Evolutionary conservation across 2,329 filamentous ascomycete species (phyloP), one percentile per base, ranked within the genome.

Genomic region (Monosporascus sp.): DNA sequence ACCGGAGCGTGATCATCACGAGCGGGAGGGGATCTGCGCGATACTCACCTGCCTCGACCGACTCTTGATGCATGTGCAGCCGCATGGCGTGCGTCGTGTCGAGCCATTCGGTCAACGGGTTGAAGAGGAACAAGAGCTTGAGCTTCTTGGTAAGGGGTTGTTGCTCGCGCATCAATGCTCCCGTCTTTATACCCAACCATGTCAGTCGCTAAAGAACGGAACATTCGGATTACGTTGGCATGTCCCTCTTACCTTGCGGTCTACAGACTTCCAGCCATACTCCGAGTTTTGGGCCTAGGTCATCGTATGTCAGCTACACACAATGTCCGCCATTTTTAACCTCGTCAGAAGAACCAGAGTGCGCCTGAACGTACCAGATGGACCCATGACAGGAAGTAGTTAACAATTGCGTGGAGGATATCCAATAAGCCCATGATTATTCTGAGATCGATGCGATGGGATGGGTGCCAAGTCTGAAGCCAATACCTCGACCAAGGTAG

Each of bases 41-140:
- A 22, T 25, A 51, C 60, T 39, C 52, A 66, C 70, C 68, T 50
- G 53, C 59, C 50, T 60, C 54, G 15, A 70, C 31, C 3, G 65
- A 70, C 56, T 67, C 66, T 24, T 70, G 61, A 49, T 73, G 70
- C 31, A 72, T 65, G 48, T 66, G 68, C 17, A 70, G 54, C 17
- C 70, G 65, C 64, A 74, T 64, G 7, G 59, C 52, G 50, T 70
- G 65, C 0, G 69, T 73, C 4, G 57, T 64, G 54, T 72, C 69
- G 37, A 74, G 62, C 72, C 69, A 74, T 62, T 72, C 71, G 6
- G 60, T 67, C 1, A 70, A 44, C 2, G 68, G 70, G 51, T 73
- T 75, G 63, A 75, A 74, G 7, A 75, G 64, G 0, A 75, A 24
- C 4, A 73, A 56, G 5, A 75, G 59, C 54, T 72, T 73, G 18